Evolutionary conservation across 345 rosid genomes (phyloP), one percentile per base, ranked within the genome.

Genomic region (Salix caprea): DNA sequence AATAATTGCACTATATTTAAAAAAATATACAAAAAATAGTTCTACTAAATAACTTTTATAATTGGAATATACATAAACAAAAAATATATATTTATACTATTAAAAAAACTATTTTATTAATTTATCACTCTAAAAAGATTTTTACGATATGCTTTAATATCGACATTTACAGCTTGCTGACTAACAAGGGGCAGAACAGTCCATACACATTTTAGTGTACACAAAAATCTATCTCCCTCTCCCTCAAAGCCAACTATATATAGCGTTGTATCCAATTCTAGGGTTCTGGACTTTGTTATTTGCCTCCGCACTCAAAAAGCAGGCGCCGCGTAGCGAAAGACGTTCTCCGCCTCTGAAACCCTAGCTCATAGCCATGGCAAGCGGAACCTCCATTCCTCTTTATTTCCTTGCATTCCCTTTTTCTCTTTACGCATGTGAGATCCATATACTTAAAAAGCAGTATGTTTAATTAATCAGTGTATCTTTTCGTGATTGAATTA

Each of bases 361-460:
- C 70, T 71, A 72, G 74, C 28, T 54, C 32, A 37, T 10, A 67
- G 44, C 80, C 67, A 78, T 78, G 81, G 81, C 72, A 60, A 67
- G 76, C 50, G 12, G 11, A n/a, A n/a, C 26, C 36, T 10, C 11
- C 24, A 42, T 6, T 28, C 40, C 23, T 30, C 8, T 26, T 7
- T 4, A n/a, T 15, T 21, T 9, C 62, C 68, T n/a, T 9, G 62
- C 34, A 8, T 0, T 1, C 11, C 28, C 37, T 64, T 37, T 12
- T 7, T 61, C n/a, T 37, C 26, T 8, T 16, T 24, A 9, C 18
- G 16, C 7, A 60, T 37, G 39, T 5, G 24, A 28, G 68, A 68
- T 39, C n/a, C 24, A 12, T 40, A 9, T 12, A 40, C 54, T 68
- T 56, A 9, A 56, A n/a, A 12, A 15, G 3, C 44, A 0, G 44